phyloP scores from a whole-genome alignment of 441 rosid species.

The Populus hybrid region DNA sequence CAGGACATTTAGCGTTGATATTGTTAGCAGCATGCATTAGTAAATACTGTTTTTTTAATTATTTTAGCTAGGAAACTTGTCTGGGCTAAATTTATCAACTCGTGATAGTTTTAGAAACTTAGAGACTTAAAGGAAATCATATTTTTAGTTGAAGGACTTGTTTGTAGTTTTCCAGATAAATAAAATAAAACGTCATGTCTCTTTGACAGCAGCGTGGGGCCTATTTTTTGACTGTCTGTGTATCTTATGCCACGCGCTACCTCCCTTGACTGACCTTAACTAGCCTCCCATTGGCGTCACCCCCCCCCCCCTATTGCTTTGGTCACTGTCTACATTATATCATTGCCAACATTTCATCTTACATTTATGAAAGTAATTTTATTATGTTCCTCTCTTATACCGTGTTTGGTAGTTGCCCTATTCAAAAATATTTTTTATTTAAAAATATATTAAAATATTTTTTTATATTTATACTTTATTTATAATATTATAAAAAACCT shows the following conservation, averaged over 20 bases:
- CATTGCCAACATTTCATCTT: not conserved
- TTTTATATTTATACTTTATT: too few relatives aligned
- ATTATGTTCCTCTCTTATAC: too few relatives aligned
- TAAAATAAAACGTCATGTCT: not conserved
- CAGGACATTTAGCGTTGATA: too few relatives aligned
- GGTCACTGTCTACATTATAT: not conserved
- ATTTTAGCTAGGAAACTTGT: not conserved
- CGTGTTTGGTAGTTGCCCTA: too few relatives aligned
- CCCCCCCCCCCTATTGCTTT: not conserved
- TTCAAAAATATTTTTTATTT: too few relatives aligned
- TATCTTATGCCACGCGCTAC: constrained; percentile 30
- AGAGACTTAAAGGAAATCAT: not conserved
- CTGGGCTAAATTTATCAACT: not conserved
- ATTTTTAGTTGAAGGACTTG: not conserved
- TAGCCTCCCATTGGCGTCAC: not conserved
- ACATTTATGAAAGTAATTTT: not conserved
- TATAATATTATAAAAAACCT: too few relatives aligned
- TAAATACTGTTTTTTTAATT: too few relatives aligned
- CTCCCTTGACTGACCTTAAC: not conserved
- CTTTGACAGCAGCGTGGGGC: constrained; percentile 17
- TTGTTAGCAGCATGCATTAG: too few relatives aligned
- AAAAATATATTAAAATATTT: too few relatives aligned
- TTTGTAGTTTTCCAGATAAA: not conserved
- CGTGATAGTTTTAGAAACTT: not conserved
- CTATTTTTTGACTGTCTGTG: not conserved